phyloP scores from a whole-genome alignment of 2,329 filamentous ascomycete species.

The Cercospora beticola region DNA sequence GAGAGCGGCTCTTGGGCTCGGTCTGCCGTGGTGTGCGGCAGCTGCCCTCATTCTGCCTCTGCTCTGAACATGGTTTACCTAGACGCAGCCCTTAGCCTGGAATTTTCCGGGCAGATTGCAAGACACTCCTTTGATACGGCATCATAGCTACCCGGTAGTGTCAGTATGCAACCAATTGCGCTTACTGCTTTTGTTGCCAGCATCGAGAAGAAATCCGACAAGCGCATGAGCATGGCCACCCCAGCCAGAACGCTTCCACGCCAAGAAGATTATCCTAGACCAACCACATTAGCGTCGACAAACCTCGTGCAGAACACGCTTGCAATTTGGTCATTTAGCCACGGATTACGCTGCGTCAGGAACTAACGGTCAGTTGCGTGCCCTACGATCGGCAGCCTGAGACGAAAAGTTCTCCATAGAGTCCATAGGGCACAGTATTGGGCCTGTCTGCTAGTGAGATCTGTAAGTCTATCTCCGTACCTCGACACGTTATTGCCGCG shows the following conservation, averaged over 20 bases:
- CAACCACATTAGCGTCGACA: constrained; percentile 11
- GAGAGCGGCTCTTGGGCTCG: background rate
- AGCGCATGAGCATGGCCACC: background rate
- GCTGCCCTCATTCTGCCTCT: background rate
- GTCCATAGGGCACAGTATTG: background rate
- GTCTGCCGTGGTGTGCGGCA: background rate
- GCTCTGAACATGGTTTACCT: background rate
- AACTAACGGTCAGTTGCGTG: background rate
- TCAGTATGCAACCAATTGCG: background rate
- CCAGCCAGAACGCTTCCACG: background rate
- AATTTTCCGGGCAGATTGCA: background rate
- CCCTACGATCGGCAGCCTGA: background rate
- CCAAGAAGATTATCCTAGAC: constrained; percentile 5
- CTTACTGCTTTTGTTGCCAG: constrained; percentile 3
- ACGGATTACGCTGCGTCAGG: constrained; percentile 8
- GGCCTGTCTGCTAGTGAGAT: background rate
- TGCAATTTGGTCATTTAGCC: constrained; percentile 6
- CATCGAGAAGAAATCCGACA: background rate
- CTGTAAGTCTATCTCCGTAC: too few species aligned
- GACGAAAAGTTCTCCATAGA: background rate
- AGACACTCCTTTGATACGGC: background rate
- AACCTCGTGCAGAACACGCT: constrained; percentile 1
- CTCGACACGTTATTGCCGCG: background rate
- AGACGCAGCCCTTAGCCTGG: background rate
- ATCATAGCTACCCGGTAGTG: background rate